A percentile compares a stretch with the other conserved stretches of the same genome.
Conservation (phyloP, 2,329 filamentous ascomycete genomes). For the Gaeumannomyces sp. region DNA sequence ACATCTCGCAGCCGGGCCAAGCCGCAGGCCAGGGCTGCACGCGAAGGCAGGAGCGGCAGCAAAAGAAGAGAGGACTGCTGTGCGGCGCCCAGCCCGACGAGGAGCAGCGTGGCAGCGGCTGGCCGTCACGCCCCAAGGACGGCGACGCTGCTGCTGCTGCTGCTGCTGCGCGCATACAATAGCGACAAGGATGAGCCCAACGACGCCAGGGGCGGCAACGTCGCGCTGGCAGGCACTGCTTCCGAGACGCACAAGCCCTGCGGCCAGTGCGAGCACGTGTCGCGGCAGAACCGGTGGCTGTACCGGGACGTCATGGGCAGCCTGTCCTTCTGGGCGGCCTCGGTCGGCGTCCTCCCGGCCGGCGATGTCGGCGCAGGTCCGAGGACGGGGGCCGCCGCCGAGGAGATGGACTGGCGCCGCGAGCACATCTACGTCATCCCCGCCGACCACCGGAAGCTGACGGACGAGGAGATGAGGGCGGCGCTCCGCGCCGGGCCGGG, state of each 20-base stretch:
- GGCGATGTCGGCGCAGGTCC: not conserved
- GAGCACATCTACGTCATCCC: constrained; percentile 8
- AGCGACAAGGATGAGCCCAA: too few species aligned
- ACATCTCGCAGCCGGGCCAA: too few species aligned
- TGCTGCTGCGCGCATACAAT: too few species aligned
- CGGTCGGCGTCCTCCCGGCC: not conserved
- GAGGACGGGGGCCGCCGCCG: not conserved
- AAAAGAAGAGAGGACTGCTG: too few species aligned
- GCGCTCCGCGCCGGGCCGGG: too few species aligned
- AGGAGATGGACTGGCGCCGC: constrained; percentile 8
- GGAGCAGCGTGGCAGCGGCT: too few species aligned
- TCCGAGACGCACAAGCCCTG: not conserved
- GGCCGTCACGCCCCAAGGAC: too few species aligned
- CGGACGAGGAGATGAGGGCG: constrained; percentile 3
- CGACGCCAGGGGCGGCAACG: too few species aligned
- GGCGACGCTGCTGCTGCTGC: too few species aligned
- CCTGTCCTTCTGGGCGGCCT: not conserved
- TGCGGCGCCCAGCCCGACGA: too few species aligned
- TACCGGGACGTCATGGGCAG: not conserved
- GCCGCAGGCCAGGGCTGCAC: too few species aligned
- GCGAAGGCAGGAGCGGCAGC: too few species aligned
- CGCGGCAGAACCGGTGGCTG: constrained; percentile 1
- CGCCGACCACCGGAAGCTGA: constrained; percentile 7
- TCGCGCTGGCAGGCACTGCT: not conserved
- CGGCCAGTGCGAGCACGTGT: not conserved